Evolutionary conservation across 1,284 basidiomycete genomes (phyloP).

Genomic region (Boletellus deceptivus): DNA sequence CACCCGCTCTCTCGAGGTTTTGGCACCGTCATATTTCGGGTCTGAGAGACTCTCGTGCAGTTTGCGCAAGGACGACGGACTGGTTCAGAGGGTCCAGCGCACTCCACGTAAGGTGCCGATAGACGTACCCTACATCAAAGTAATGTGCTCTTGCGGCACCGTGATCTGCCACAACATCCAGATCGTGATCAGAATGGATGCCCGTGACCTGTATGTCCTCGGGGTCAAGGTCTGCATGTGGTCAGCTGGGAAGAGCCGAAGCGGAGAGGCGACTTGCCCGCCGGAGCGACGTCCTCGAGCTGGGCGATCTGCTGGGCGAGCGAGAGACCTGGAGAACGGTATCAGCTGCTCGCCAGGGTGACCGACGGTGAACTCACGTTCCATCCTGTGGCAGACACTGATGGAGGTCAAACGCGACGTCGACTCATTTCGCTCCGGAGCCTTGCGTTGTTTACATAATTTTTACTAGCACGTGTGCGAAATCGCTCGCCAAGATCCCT

Average conservation of each 20-base stretch:
- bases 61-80: slow-evolving; percentile 68
- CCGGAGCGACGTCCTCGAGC: slow-evolving; percentile 68
- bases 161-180: slow-evolving; percentile 24
- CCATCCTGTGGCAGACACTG: slow-evolving; percentile 13
- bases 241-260: slow-evolving; percentile 7
- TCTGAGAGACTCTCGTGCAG: slow-evolving; percentile 60
- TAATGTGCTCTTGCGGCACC: slow-evolving; percentile 71
- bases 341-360: slow-evolving; percentile 5
- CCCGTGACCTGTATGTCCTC: slow-evolving; percentile 55
- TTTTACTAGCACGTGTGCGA: slow-evolving; percentile 25
- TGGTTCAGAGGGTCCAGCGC: slow-evolving; percentile 31
- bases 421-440: slow-evolving; percentile 1
- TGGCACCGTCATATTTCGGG: slow-evolving; percentile 74
- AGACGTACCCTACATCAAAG: slow-evolving; percentile 70
- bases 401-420: background rate
- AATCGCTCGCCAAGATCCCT: slow-evolving; percentile 20
- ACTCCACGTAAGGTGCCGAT: slow-evolving; percentile 19
- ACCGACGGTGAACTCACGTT: slow-evolving; percentile 28
- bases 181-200: slow-evolving; percentile 29
- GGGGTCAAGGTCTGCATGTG: slow-evolving; percentile 67
- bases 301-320: slow-evolving; percentile 82
- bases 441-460: slow-evolving; percentile 34
- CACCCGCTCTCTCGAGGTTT: slow-evolving; percentile 60
- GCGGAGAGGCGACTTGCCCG: slow-evolving; percentile 44
- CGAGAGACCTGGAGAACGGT: slow-evolving; percentile 47